A percentile compares a stretch with the other conserved stretches of the same genome.
phyloP scores from a whole-genome alignment of 1,139 yeast genomes.

The Blastobotrys niveus region DNA sequence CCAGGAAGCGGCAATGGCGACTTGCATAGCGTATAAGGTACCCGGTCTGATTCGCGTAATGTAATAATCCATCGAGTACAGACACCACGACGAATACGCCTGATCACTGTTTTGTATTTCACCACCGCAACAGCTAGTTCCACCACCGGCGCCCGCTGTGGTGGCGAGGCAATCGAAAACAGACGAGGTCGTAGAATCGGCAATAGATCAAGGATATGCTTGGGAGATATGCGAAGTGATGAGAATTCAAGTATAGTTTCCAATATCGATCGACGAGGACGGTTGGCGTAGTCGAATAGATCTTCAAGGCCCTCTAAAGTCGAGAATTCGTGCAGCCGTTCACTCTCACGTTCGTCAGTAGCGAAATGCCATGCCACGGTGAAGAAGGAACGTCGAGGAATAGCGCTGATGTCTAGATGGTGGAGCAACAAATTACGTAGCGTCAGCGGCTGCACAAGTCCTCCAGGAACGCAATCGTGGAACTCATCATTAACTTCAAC shows the following conservation, averaged over 20 bases:
- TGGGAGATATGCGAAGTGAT: constrained; percentile 65
- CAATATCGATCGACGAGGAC: constrained; percentile 82
- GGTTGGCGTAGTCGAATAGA: constrained; percentile 77
- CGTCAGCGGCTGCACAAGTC: constrained; percentile 53
- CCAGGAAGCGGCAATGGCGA: constrained; percentile 33
- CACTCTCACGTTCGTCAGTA: constrained; percentile 56
- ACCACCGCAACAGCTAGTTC: constrained; percentile 79
- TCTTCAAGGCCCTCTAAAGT: constrained; percentile 66
- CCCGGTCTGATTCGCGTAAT: constrained; percentile 43
- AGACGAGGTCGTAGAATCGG: constrained; percentile 76
- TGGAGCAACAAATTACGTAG: constrained; percentile 66
- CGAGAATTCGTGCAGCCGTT: constrained; percentile 66
- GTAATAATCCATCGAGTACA: constrained; percentile 73
- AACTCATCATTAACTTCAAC: constrained; percentile 31
- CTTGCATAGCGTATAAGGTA: constrained; percentile 53
- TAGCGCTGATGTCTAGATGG: constrained; percentile 74
- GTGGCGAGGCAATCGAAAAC: constrained; percentile 68
- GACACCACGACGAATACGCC: constrained; percentile 71
- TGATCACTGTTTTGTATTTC: constrained; percentile 74
- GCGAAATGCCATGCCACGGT: constrained; percentile 63
- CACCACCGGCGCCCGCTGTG: constrained; percentile 31
- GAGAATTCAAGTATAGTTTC: constrained; percentile 81
- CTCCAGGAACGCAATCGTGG: constrained; percentile 44
- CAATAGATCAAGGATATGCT: constrained; percentile 66
- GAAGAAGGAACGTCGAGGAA: constrained; percentile 83